A percentile compares a stretch with the other conserved stretches of the same genome.
phyloP scores from a whole-genome alignment of 768 basidiomycete genomes.

The Calocera viscosa region DNA sequence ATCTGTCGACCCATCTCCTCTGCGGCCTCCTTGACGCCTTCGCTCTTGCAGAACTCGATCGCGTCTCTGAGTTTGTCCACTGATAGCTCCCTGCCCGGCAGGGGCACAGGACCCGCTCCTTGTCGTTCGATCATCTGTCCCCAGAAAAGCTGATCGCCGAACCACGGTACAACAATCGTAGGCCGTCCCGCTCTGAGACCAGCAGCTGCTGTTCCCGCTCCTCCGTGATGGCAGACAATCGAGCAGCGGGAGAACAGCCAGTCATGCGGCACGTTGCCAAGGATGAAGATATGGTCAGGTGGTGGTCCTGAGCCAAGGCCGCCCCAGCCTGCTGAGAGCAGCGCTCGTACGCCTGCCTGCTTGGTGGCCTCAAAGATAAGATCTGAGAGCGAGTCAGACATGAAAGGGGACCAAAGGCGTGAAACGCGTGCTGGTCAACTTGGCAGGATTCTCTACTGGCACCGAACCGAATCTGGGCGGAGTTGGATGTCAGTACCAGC shows the following conservation, averaged over 20 bases:
- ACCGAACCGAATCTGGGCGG: conserved; percentile 45
- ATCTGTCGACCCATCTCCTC: conserved; percentile 40
- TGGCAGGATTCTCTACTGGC: conserved; percentile 42
- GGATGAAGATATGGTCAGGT: conserved; percentile 46
- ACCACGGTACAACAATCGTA: conserved; percentile 52
- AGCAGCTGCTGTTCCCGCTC: conserved; percentile 54
- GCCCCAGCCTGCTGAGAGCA: conserved; percentile 58
- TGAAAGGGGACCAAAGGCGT: not conserved
- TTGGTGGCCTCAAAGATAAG: conserved; percentile 47
- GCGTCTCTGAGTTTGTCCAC: conserved; percentile 42
- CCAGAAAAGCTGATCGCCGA: conserved; percentile 53
- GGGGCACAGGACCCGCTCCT: conserved; percentile 50
- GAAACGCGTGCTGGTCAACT: conserved; percentile 35
- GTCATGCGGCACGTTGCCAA: conserved; percentile 57
- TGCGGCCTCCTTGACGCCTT: conserved; percentile 39
- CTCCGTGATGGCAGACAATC: conserved; percentile 51
- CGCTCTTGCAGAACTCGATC: conserved; percentile 38
- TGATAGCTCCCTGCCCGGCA: conserved; percentile 40
- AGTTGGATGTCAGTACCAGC: not conserved
- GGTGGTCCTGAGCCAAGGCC: conserved; percentile 41
- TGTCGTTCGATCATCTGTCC: conserved; percentile 51
- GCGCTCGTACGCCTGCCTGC: conserved; percentile 43
- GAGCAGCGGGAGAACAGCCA: conserved; percentile 52
- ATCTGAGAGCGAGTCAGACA: conserved; percentile 25
- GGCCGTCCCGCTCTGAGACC: conserved; percentile 48